phyloP scores from a whole-genome alignment of 2,329 filamentous ascomycete species.

The Penicillium sp. region DNA sequence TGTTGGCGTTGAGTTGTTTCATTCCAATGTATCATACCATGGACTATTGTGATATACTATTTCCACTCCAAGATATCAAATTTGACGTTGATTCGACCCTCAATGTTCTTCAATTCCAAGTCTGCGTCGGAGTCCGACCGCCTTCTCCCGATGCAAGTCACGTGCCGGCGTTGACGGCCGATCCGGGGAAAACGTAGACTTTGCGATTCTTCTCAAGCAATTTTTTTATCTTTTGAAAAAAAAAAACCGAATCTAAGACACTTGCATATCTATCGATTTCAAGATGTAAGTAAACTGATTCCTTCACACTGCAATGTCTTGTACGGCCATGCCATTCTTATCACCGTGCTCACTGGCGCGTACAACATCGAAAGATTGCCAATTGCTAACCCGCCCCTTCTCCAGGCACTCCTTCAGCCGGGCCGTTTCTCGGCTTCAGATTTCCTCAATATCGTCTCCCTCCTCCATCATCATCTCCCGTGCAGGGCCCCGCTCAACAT shows the following conservation, averaged over 20 bases:
- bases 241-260: neutral
- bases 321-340: neutral
- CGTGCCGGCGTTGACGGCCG: neutral
- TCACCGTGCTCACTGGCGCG: neutral
- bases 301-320: neutral
- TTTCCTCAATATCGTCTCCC: constrained; percentile 34
- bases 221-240: neutral
- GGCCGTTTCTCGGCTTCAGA: constrained; percentile 53
- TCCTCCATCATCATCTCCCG: constrained; percentile 39
- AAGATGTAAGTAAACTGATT: constrained; percentile 1
- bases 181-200: neutral
- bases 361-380: neutral
- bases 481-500: constrained; percentile 34
- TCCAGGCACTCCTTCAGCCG: constrained; percentile 57
- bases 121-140: neutral
- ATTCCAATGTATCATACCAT: constrained; percentile 4
- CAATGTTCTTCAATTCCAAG: neutral
- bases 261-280: neutral
- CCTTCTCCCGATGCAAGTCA: neutral
- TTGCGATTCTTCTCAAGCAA: neutral
- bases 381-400: constrained; percentile 2
- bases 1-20: neutral
- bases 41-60: neutral
- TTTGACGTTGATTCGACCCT: neutral
- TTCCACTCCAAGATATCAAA: constrained; percentile 2